Base-by-base conservation (phyloP, 2,329 filamentous ascomycete species). In the Pseudocercospora crystallina region DNA sequence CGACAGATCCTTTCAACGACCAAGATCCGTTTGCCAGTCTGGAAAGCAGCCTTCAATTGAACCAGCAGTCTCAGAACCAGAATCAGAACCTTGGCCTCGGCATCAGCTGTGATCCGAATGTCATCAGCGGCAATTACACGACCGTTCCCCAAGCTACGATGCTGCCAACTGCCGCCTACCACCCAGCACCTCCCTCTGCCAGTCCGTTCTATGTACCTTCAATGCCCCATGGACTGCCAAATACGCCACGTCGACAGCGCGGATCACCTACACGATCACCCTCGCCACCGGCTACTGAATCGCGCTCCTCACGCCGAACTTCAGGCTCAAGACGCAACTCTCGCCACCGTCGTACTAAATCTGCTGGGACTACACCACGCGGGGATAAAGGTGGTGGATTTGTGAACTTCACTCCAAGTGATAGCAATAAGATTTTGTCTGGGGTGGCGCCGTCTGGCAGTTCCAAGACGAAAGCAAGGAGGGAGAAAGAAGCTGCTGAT, bases 391-490 rank as follows among this genome's bases (percentile, higher is more conserved):
- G 76, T 11, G 54, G 57, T 11, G 80, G 78, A 9, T 97, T 97
- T 65, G 89, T 96, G 57, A 97, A 97, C 70, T 96, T 88, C 71
- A 96, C 91, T 1, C 85, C 90, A 0, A 77, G 80, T 43, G 91
- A 99, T 69, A 85, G 84, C 62, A 76, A 80, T 11, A 82, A 87
- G 65, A 85, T 99, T 37, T 82, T 99, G 70, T 89, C 83, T 7
- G 92, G 91, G 5, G 94, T 99, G 10, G 94, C 94, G 39, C 92
- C 92, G 1, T 91, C 86, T 58, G 94, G 94, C 8, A 90, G 85
- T 61, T 88, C 83, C 60, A 97, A 97, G 80, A 97, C 94, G 8
- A 96, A 96, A 69, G 90, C 90, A n/a, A 76, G 90, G 48, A 76
- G 94, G 43, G 92, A 97, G 70, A 87, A 89, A 69, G 92, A 96